Conservation (phyloP, 768 basidiomycete species). For the Tulasnella sp. region DNA sequence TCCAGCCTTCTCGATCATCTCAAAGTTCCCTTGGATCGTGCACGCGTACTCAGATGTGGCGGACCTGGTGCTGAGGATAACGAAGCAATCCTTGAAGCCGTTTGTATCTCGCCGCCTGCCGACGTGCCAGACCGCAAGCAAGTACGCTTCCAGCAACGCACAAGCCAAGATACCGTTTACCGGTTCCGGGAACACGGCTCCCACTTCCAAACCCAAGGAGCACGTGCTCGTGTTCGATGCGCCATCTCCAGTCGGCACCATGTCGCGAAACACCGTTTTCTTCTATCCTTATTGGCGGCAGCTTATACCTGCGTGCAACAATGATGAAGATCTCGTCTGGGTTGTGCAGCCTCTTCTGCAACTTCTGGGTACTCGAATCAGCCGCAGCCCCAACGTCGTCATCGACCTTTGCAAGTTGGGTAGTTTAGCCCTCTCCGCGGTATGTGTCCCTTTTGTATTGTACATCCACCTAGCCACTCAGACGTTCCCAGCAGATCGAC, state of each 20-base stretch:
- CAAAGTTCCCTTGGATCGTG: slow-evolving; percentile 79
- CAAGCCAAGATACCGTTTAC: slow-evolving; percentile 41
- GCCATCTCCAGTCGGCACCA: slow-evolving; percentile 77
- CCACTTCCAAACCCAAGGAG: slow-evolving; percentile 55
- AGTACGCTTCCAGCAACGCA: slow-evolving; percentile 53
- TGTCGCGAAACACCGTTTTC: slow-evolving; percentile 55
- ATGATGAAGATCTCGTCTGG: slow-evolving; percentile 63
- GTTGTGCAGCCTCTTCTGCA: slow-evolving; percentile 75
- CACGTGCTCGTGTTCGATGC: slow-evolving; percentile 67
- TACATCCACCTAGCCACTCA: not conserved
- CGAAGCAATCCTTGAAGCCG: slow-evolving; percentile 63
- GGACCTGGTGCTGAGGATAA: slow-evolving; percentile 74
- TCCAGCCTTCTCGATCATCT: slow-evolving; percentile 71
- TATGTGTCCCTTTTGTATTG: not conserved
- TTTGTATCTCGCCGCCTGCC: slow-evolving; percentile 36
- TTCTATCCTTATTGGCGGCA: slow-evolving; percentile 85
- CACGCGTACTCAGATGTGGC: slow-evolving; percentile 78
- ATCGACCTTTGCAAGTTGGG: slow-evolving; percentile 79
- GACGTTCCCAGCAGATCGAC: slow-evolving; percentile 29
- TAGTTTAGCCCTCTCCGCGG: slow-evolving; percentile 46
- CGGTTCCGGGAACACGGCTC: slow-evolving; percentile 34
- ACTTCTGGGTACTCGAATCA: slow-evolving; percentile 76
- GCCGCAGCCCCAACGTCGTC: slow-evolving; percentile 70
- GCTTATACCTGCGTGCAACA: slow-evolving; percentile 59
- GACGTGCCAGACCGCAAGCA: slow-evolving; percentile 48